These are phyloP conservation scores for Phytophthora meadii DNA, from an alignment of 352 stramenopile species.

Conservation along the genomic window DNA sequence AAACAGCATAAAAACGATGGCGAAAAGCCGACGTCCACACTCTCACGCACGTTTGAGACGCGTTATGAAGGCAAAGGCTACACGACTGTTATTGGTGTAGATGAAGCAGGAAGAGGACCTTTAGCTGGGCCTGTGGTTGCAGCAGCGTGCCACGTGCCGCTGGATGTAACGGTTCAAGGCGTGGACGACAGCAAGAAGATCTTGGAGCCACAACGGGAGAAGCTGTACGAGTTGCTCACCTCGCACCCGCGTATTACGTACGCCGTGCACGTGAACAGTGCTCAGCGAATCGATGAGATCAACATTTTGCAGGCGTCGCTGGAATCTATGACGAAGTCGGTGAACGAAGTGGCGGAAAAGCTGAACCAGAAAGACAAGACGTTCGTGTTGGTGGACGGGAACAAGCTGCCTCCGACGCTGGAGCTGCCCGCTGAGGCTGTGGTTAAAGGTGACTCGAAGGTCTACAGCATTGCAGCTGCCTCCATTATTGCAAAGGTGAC, in stretches of 20 bases:
- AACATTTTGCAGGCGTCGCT: conserved; percentile 99
- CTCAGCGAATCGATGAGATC: conserved; percentile 96
- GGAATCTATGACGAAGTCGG: conserved; percentile 94
- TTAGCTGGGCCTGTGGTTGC: conserved; percentile 92
- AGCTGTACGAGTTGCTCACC: conserved; percentile 90
- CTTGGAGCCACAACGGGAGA: conserved; percentile 93
- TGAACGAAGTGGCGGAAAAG: conserved; percentile 58
- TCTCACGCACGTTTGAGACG: conserved; percentile 62
- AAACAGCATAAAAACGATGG: conserved; percentile 16
- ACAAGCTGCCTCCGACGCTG: conserved; percentile 92
- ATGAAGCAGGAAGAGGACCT: conserved; percentile 96
- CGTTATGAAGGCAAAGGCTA: conserved; percentile 62
- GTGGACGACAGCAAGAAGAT: conserved; percentile 97
- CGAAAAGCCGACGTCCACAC: conserved; percentile 34
- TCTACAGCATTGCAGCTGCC: conserved; percentile 97
- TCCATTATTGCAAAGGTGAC: conserved; percentile 99
- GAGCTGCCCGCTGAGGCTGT: conserved; percentile 88
- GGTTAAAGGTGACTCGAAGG: conserved; percentile 95
- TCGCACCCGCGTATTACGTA: conserved; percentile 83
- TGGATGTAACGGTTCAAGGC: conserved; percentile 84
- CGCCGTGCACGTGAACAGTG: conserved; percentile 81
- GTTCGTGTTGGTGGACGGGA: conserved; percentile 97
- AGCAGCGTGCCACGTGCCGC: conserved; percentile 72
- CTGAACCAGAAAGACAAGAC: conserved; percentile 48
- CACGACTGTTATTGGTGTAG: conserved; percentile 91